A percentile compares a stretch with the other conserved stretches of the same genome.
Conservation (phyloP, 2,329 filamentous ascomycete species). For the Cytospora paraplurivora region DNA sequence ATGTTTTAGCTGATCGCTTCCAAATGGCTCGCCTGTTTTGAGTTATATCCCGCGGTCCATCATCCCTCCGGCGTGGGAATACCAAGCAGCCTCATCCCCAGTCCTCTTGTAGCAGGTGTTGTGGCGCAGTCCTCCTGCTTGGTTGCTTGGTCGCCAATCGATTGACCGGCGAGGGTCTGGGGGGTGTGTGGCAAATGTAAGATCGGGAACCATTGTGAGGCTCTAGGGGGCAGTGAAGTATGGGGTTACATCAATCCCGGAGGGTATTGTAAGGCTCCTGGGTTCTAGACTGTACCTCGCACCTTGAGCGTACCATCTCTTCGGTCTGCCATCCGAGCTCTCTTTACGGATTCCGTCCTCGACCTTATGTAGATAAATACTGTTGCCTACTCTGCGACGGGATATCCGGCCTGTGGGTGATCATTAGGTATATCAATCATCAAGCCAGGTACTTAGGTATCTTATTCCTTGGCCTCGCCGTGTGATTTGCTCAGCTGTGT, state of each 20-base stretch:
- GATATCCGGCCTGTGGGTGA: background rate
- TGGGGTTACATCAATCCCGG: background rate
- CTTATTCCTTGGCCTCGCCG: background rate
- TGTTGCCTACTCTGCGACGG: background rate
- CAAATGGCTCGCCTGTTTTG: background rate
- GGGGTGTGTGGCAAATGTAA: too few relatives aligned
- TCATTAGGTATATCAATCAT: background rate
- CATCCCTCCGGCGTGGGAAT: too few relatives aligned
- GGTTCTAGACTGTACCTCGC: background rate
- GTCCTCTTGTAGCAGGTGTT: background rate
- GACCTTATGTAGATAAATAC: background rate
- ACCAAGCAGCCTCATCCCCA: background rate
- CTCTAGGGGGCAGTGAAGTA: constrained; percentile 9
- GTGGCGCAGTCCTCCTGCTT: background rate
- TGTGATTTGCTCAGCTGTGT: background rate
- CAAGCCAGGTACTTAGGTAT: background rate
- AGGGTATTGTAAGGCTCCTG: background rate
- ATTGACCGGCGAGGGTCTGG: background rate
- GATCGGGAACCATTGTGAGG: background rate
- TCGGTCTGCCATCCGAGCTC: background rate
- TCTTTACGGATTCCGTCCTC: background rate
- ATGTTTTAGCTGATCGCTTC: constrained; percentile 12
- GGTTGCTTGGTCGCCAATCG: background rate
- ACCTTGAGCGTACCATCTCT: background rate
- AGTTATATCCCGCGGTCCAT: too few relatives aligned